phyloP scores from a whole-genome alignment of 176 grass and related monocot species.

The Olyra latifolia region DNA sequence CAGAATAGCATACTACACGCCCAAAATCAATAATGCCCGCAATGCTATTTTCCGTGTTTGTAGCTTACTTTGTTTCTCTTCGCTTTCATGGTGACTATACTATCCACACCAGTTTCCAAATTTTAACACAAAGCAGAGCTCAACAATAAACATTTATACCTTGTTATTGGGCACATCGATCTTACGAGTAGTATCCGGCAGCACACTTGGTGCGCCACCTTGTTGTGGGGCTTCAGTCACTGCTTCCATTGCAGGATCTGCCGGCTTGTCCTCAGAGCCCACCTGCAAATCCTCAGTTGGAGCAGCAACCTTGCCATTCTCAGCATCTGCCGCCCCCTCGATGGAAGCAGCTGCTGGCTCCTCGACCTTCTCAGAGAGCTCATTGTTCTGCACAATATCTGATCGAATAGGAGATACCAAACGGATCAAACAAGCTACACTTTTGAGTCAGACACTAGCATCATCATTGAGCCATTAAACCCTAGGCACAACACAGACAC shows the following conservation, averaged over 20 bases:
- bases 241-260: background rate
- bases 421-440: background rate
- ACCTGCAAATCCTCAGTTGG: background rate
- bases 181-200: conserved; percentile 35
- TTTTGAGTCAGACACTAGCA: background rate
- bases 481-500: background rate
- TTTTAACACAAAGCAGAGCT: background rate
- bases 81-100: background rate
- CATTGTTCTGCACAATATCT: conserved; percentile 24
- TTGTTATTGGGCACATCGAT: conserved; percentile 93
- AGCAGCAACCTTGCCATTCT: conserved; percentile 31
- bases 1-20: background rate
- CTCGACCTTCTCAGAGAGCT: conserved; percentile 4
- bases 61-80: background rate
- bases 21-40: background rate
- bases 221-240: conserved; percentile 37
- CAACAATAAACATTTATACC: conserved; percentile 28
- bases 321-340: conserved; percentile 9
- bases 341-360: background rate
- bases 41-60: background rate
- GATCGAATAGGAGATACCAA: background rate
- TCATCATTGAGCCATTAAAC: background rate
- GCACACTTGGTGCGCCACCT: background rate
- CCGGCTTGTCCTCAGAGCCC: conserved; percentile 14
- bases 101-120: background rate